Evolutionary conservation across 305 asterid species (phyloP), one percentile per base, ranked within the genome.

Genomic region (Fraxinus dipetala): DNA sequence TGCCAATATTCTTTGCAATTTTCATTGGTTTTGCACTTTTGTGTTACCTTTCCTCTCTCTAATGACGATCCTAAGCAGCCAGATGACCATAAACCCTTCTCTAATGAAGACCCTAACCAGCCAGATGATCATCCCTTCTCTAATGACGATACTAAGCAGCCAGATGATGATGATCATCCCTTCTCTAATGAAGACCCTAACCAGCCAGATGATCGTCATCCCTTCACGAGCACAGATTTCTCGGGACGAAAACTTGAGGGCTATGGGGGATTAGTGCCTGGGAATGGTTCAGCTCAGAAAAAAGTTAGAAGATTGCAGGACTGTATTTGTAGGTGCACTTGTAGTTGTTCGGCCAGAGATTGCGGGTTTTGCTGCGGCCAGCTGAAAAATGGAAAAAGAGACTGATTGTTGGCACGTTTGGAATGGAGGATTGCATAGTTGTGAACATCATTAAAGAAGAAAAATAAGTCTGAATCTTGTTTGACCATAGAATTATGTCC

Each of bases 1-100:
- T 9, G 13, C 32, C 34, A 24, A 73, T 26, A 32, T 16, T 74
- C n/a, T 59, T 80, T 13, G 65, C 79, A 80, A 63, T 74, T 74
- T 10, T 80, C 7, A 14, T 59, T 5, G 79, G 75, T n/a, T 35
- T 80, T 24, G 74, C 75, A 56, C 43, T 80, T 26, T 74, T 63
- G 22, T 74, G 79, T 40, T 74, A 35, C 74, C 31, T 74, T 34
- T 32, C 75, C 65, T 35, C 14, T 54, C 75, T 31, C 63, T 14
- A 54, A 54, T 54, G 65, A n/a, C 8, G 24, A 51, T 6, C 63
- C 63, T 3, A 51, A 51, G 22, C 63, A 51, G 63, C 22, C 22
- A 5, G 22, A 51, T 14, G 61, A 51, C 14, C 22, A 16, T 51
- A 2, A n/a, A 0, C 7, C 61, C 16, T 51, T 51, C 22, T 31